Conservation (phyloP, 495 filamentous ascomycete genomes). For the Neurospora africana region DNA sequence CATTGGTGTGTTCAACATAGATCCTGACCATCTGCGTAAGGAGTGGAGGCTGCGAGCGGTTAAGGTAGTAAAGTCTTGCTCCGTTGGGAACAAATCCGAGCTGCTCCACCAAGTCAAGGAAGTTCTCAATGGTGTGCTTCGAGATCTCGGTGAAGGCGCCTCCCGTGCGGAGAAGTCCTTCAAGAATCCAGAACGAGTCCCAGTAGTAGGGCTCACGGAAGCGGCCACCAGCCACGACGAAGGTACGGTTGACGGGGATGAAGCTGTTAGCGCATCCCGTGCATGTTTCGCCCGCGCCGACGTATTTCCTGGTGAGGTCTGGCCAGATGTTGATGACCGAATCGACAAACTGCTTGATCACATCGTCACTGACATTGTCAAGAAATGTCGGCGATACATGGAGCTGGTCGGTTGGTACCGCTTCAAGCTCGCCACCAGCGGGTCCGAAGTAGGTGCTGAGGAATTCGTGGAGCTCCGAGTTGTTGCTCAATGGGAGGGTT, state of each 20-base stretch:
- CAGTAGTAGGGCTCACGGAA: constrained; percentile 45
- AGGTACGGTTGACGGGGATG: constrained; percentile 42
- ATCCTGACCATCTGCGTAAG: constrained; percentile 38
- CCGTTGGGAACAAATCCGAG: constrained; percentile 43
- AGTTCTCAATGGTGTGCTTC: constrained; percentile 42
- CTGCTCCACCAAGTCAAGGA: constrained; percentile 38
- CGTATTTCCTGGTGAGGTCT: constrained; percentile 36
- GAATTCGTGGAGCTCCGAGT: constrained; percentile 36
- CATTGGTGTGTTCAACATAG: constrained; percentile 40
- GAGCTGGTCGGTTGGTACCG: constrained; percentile 28
- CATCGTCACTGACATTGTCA: constrained; percentile 29
- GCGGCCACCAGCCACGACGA: constrained; percentile 40
- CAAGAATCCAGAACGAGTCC: constrained; percentile 44
- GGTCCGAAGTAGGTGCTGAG: constrained; percentile 33
- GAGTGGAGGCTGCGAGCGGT: constrained; percentile 39
- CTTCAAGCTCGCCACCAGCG: constrained; percentile 37
- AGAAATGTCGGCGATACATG: constrained; percentile 33
- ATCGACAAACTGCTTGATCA: constrained; percentile 34
- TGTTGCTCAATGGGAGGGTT: constrained; percentile 35
- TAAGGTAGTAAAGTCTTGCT: constrained; percentile 37
- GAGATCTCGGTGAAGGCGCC: constrained; percentile 37
- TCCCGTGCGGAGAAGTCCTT: constrained; percentile 39
- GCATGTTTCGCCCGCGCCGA: constrained; percentile 27
- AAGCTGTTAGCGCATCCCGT: constrained; percentile 36
- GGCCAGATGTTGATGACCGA: constrained; percentile 44